Conservation (phyloP, 2,329 filamentous ascomycete genomes). For the Ramularia collo-cygni region DNA sequence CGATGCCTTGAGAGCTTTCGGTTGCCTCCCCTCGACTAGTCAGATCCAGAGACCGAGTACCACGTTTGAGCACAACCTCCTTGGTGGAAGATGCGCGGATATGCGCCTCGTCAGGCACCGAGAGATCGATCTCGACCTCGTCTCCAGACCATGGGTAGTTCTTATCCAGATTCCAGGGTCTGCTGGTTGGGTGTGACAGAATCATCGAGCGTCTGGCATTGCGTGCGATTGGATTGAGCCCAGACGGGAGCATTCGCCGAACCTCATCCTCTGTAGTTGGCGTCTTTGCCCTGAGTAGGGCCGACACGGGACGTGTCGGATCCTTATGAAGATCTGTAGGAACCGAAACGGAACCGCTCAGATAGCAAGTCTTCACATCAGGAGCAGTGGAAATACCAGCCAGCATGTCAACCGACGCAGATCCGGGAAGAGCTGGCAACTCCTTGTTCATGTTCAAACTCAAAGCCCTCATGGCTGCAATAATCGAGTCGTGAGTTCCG, state of each 20-base stretch:
- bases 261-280: constrained; percentile 29
- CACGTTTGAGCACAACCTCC: constrained; percentile 23
- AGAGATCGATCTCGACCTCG: constrained; percentile 36
- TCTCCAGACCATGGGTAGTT: constrained; percentile 41
- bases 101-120: constrained; percentile 27
- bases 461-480: constrained; percentile 13
- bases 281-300: constrained; percentile 23
- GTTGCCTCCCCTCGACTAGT: constrained; percentile 14
- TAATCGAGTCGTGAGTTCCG: constrained; percentile 31
- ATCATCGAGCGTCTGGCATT: constrained; percentile 27
- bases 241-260: constrained; percentile 24
- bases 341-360: constrained; percentile 29
- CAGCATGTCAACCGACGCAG: constrained; percentile 23
- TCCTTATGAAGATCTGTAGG: constrained; percentile 24
- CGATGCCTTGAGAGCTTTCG: constrained; percentile 23
- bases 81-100: constrained; percentile 25
- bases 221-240: constrained; percentile 29
- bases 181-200: constrained; percentile 31
- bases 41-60: constrained; percentile 24
- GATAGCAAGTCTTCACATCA: constrained; percentile 23
- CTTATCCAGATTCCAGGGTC: constrained; percentile 43
- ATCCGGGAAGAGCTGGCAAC: constrained; percentile 30
- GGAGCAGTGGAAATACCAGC: constrained; percentile 14
- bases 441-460: constrained; percentile 28
- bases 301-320: constrained; percentile 23